phyloP scores from a whole-genome alignment of 2,329 filamentous ascomycete species.

The Ceratocystiopsis brevicomis region DNA sequence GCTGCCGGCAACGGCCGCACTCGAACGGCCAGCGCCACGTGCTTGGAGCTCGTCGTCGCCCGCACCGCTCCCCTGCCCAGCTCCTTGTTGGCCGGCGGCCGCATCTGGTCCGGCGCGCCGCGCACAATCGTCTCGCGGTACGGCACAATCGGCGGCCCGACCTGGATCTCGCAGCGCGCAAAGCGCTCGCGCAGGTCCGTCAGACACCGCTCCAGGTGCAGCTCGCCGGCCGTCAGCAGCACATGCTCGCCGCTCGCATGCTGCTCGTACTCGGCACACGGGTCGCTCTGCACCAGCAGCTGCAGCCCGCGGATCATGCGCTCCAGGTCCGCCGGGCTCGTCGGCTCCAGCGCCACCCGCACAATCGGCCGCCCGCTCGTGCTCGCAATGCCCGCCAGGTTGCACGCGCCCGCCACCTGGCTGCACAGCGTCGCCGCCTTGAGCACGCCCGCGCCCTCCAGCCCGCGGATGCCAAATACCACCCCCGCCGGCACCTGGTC shows the following conservation, averaged over 20 bases:
- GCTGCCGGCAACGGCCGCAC: constrained; percentile 60
- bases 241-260: constrained; percentile 89
- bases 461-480: constrained; percentile 82
- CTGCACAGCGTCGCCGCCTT: constrained; percentile 92
- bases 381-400: constrained; percentile 64
- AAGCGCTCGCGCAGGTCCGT: constrained; percentile 88
- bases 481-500: constrained; percentile 78
- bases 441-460: constrained; percentile 71
- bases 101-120: constrained; percentile 60
- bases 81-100: constrained; percentile 66
- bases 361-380: constrained; percentile 80
- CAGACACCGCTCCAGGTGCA: constrained; percentile 84
- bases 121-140: constrained; percentile 84
- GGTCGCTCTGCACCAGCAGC: constrained; percentile 82
- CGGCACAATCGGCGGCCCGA: constrained; percentile 83
- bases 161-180: constrained; percentile 84
- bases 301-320: constrained; percentile 86
- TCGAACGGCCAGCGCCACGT: constrained; percentile 56
- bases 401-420: constrained; percentile 67
- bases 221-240: constrained; percentile 76
- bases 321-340: constrained; percentile 73
- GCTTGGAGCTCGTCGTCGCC: constrained; percentile 63
- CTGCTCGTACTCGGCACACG: constrained; percentile 89
- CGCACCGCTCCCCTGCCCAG: constrained; percentile 68
- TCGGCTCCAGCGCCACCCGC: constrained; percentile 83